Conservation (phyloP, 129 eudicot genomes). For the Saussurea involucrata region DNA sequence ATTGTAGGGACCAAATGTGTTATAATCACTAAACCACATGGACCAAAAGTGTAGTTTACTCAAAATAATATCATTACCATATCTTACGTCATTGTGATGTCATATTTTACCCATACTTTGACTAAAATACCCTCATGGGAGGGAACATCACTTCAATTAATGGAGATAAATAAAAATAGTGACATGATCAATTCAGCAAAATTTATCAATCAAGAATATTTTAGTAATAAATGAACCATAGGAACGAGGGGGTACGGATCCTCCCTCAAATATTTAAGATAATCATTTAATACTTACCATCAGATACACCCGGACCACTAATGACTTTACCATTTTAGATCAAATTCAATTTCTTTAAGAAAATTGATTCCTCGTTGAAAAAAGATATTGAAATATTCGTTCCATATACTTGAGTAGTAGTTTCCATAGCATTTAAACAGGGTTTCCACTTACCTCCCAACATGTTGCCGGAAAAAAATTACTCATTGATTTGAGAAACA, state of each 20-base stretch:
- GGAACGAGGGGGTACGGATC: background rate
- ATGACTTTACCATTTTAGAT: background rate
- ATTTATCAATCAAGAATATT: no score
- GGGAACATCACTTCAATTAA: background rate
- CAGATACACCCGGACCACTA: background rate
- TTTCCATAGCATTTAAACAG: background rate
- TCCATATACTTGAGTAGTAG: conserved; percentile 1
- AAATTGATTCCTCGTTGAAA: background rate
- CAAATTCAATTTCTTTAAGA: background rate
- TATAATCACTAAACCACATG: no score
- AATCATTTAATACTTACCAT: background rate
- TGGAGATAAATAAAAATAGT: background rate
- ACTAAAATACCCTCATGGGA: background rate
- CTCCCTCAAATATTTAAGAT: background rate
- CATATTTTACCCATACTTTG: background rate
- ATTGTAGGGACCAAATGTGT: no score
- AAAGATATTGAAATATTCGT: background rate
- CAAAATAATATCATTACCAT: no score
- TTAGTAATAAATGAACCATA: background rate
- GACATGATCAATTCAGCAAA: background rate
- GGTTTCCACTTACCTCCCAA: background rate
- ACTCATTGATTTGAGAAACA: conserved; percentile 7
- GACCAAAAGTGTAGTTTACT: no score
- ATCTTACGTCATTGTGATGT: background rate
- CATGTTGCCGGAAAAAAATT: background rate